These are phyloP conservation scores for Coleophoma crateriformis DNA, from an alignment of 2,329 filamentous ascomycete genomes.

Conservation along the genomic window DNA sequence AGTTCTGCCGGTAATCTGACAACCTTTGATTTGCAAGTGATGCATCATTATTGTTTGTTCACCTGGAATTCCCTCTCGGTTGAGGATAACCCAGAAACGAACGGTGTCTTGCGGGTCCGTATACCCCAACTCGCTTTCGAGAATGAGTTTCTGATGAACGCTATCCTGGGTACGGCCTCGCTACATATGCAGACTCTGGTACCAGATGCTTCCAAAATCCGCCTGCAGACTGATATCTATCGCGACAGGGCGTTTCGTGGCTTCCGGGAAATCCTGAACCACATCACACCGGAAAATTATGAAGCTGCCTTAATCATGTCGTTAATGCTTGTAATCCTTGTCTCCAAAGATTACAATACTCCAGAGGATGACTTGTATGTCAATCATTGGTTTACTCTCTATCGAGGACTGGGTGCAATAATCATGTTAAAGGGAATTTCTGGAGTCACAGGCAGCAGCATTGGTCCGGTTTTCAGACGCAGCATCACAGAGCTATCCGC, in stretches of 20 bases:
- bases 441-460: conserved; percentile 1
- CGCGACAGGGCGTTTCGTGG: conserved; percentile 14
- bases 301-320: conserved; percentile 21
- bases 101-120: conserved; percentile 9
- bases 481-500: conserved; percentile 10
- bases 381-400: conserved; percentile 20
- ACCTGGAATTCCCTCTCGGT: conserved; percentile 15
- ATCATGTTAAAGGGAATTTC: conserved; percentile 5
- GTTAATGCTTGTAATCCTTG: conserved; percentile 19
- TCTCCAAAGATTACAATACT: conserved; percentile 9
- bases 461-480: conserved; percentile 19
- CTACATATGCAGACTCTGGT: conserved; percentile 17
- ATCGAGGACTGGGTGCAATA: conserved; percentile 13
- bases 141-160: conserved; percentile 20
- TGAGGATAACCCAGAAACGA: conserved; percentile 4
- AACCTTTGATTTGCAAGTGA: conserved; percentile 15
- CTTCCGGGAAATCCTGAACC: conserved; percentile 17
- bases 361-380: conserved; percentile 15
- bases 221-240: conserved; percentile 16
- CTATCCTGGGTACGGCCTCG: conserved; percentile 21
- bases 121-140: conserved; percentile 23
- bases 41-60: conserved; percentile 22
- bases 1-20: conserved; percentile 14
- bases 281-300: conserved; percentile 10
- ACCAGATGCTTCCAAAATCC: conserved; percentile 6